Evolutionary conservation across 805 yeast genomes (phyloP).

Genomic region (Candida ortonii): DNA sequence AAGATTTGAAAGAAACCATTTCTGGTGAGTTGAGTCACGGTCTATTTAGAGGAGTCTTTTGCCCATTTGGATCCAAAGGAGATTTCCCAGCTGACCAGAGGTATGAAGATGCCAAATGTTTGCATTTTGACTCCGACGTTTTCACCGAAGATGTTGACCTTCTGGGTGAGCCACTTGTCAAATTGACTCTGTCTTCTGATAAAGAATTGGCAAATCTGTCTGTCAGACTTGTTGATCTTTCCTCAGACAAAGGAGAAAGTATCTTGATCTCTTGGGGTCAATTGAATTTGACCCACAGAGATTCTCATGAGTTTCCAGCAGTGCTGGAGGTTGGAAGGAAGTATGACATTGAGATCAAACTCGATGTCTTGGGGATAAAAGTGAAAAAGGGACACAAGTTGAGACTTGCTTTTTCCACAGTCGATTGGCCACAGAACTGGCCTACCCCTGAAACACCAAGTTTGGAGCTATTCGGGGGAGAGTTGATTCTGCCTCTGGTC

Average conservation of each 20-base stretch:
- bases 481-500: constrained; percentile 31
- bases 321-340: constrained; percentile 30
- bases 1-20: constrained; percentile 13
- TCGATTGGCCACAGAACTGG: constrained; percentile 50
- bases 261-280: constrained; percentile 46
- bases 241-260: constrained; percentile 37
- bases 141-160: constrained; percentile 27
- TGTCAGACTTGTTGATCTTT: constrained; percentile 39
- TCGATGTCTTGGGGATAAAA: constrained; percentile 42
- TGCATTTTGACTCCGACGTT: constrained; percentile 34
- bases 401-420: constrained; percentile 40
- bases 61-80: constrained; percentile 46
- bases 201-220: constrained; percentile 38
- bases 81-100: constrained; percentile 46
- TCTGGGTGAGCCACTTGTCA: constrained; percentile 38
- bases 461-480: constrained; percentile 33
- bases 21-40: constrained; percentile 41
- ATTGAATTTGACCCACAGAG: constrained; percentile 40
- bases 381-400: constrained; percentile 37
- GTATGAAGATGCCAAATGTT: constrained; percentile 40
- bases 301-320: constrained; percentile 42
- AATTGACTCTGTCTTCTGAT: constrained; percentile 35
- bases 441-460: constrained; percentile 42
- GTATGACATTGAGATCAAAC: constrained; percentile 34
- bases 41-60: constrained; percentile 42